Evolutionary conservation across 495 filamentous ascomycete genomes (phyloP), one percentile per base, ranked within the genome.

Genomic region (Talaromyces wortmannii): DNA sequence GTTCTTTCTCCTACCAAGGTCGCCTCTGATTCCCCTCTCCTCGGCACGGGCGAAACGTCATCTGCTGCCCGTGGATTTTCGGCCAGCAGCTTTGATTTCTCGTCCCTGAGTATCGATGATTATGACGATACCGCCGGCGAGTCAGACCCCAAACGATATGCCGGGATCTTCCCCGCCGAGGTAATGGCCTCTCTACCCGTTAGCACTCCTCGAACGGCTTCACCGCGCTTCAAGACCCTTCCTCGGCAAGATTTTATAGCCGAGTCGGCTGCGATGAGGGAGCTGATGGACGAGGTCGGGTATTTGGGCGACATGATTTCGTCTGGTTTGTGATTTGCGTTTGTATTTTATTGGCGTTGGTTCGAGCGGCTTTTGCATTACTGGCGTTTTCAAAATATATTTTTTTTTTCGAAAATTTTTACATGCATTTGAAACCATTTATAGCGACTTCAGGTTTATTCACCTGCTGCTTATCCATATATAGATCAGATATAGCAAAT

Each of bases 271-370:
- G 70, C 70, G 8, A 76, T 80, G 68, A 67, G 72, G 55, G 73
- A 78, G 57, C 62, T 78, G 59, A 71, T 81, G 62, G 71, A 79
- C 55, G 78, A 81, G 51, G 57, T 81, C 42, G 76, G 73, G 50
- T 79, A 81, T 55, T 64, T 80, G 56, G 76, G 74, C 54, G 68
- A 71, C n/a, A 69, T 78, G 59, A 80, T 81, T 42, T 70, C 74
- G 52, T 63, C 66, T 57, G 68, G 69, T 45, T 60, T 66, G 32
- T 58, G 42, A 16, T 16, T n/a, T 23, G 23, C 23, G 5, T 40
- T 40, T 40, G 36, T 40, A 5, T 13, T 40, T 40, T 40, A 10
- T 1, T 40, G 8, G 36, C 13, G 36, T 40, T 40, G 13, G 8
- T 40, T 40, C 23, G 23, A 23, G 23, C 23, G 23, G 23, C 2